Evolutionary conservation across 164 flowering plant species (phyloP).

Genomic region (Vitis labrusca): DNA sequence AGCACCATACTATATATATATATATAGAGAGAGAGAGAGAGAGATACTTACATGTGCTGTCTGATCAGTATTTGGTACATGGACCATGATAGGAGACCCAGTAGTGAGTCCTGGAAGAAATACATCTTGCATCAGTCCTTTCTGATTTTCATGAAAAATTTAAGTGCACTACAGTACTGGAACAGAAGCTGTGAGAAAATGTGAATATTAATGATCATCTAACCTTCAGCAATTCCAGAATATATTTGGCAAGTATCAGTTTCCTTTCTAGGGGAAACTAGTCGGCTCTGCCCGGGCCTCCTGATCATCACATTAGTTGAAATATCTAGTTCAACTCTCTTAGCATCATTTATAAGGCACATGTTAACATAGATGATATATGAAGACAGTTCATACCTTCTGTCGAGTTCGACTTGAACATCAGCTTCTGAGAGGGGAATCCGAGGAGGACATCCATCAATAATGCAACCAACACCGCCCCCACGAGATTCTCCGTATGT

Average conservation of each 20-base stretch:
- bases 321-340: background rate
- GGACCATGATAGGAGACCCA: too few species aligned
- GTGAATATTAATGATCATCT: slow-evolving; percentile 2
- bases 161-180: too few species aligned
- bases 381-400: slow-evolving; percentile 54
- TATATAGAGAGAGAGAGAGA: too few species aligned
- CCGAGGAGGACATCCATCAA: slow-evolving; percentile 97
- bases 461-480: slow-evolving; percentile 95
- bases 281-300: slow-evolving; percentile 88
- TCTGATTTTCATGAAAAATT: too few species aligned
- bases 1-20: too few species aligned
- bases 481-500: slow-evolving; percentile 99
- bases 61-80: too few species aligned
- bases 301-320: slow-evolving; percentile 31
- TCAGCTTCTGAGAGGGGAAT: slow-evolving; percentile 84
- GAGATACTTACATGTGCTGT: too few species aligned
- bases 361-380: too few species aligned
- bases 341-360: too few species aligned
- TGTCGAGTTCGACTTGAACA: slow-evolving; percentile 86
- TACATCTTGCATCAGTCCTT: too few species aligned
- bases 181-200: too few species aligned
- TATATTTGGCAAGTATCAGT: slow-evolving; percentile 84
- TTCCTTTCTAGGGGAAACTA: slow-evolving; percentile 99
- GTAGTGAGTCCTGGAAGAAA: too few species aligned
- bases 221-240: slow-evolving; percentile 91